phyloP scores from a whole-genome alignment of 139 green algal genomes.

The Zygnema circumcarinatum region DNA sequence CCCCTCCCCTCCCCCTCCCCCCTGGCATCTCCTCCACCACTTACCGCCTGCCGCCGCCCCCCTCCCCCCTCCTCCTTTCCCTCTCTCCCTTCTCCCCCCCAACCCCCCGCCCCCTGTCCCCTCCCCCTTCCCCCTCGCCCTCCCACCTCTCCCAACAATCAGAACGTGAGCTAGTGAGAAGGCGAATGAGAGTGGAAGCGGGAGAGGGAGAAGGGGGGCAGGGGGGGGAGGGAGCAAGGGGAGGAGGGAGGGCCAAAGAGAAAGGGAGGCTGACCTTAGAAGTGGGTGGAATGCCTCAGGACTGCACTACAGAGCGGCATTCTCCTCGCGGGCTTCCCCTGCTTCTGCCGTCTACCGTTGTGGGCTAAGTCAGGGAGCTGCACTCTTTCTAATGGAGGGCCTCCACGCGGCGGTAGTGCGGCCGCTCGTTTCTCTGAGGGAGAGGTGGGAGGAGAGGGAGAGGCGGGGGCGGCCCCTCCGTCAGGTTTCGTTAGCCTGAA shows the following conservation, averaged over 20 bases:
- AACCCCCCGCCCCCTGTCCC: neutral
- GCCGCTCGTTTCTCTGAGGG: neutral
- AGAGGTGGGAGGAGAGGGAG: neutral
- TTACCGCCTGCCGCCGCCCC: constrained; percentile 75
- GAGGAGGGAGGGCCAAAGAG: neutral
- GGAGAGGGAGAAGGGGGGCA: neutral
- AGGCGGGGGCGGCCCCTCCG: no score
- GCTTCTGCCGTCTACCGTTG: neutral
- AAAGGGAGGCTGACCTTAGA: neutral
- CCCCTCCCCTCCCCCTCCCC: neutral
- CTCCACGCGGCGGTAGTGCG: neutral
- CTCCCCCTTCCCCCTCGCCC: neutral
- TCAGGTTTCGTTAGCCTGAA: no score
- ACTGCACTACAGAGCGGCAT: neutral
- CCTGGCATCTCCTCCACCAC: constrained; percentile 60
- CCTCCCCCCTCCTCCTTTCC: constrained; percentile 28
- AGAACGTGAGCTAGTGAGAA: neutral
- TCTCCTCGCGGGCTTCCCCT: neutral
- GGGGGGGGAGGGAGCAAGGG: neutral
- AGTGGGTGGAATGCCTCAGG: neutral
- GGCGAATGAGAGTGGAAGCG: neutral
- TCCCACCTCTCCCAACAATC: neutral
- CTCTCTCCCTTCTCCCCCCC: neutral
- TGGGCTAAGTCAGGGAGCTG: neutral
- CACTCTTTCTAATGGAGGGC: neutral